Evolutionary conservation across 192 early-diverging fungal genomes (phyloP).

Genomic region (Entomortierella beljakovae): DNA sequence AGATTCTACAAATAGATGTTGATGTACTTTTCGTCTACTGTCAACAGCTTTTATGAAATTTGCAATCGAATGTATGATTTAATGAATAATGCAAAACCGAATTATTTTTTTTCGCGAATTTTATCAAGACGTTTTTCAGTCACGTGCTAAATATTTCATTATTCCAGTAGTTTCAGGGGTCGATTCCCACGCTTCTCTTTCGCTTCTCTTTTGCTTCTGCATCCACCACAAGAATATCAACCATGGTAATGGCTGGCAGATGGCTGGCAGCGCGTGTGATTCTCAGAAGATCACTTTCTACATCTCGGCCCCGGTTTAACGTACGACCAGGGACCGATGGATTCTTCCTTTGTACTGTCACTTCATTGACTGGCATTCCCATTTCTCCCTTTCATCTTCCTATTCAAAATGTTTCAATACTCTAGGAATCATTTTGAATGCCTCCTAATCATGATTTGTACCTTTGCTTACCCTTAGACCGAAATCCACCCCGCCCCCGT

Average conservation of each 20-base stretch:
- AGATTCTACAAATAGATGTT: neutral
- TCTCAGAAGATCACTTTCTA: slow-evolving; percentile 9
- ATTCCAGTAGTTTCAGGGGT: too few species aligned
- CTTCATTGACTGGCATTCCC: neutral
- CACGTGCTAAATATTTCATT: too few species aligned
- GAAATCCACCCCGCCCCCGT: slow-evolving; percentile 48
- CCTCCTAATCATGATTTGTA: neutral
- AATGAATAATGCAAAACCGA: too few species aligned
- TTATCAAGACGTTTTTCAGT: too few species aligned
- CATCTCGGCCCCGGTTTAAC: slow-evolving; percentile 17
- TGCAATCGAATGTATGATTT: too few species aligned
- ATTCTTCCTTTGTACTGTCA: neutral
- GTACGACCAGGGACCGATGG: slow-evolving; percentile 5
- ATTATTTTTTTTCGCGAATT: too few species aligned
- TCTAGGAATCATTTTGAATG: neutral
- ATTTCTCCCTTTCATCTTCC: neutral
- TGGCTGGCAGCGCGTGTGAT: slow-evolving; percentile 18
- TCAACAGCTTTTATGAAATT: neutral
- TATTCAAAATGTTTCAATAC: too few species aligned
- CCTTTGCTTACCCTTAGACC: slow-evolving; percentile 18
- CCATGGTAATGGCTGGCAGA: slow-evolving; percentile 43
- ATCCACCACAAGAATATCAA: neutral
- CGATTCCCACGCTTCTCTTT: neutral
- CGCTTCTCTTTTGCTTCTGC: neutral
- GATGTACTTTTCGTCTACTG: neutral